These are phyloP conservation scores for Gnomoniopsis sp. DNA, from an alignment of 2,329 filamentous ascomycete species.

Conservation along the genomic window DNA sequence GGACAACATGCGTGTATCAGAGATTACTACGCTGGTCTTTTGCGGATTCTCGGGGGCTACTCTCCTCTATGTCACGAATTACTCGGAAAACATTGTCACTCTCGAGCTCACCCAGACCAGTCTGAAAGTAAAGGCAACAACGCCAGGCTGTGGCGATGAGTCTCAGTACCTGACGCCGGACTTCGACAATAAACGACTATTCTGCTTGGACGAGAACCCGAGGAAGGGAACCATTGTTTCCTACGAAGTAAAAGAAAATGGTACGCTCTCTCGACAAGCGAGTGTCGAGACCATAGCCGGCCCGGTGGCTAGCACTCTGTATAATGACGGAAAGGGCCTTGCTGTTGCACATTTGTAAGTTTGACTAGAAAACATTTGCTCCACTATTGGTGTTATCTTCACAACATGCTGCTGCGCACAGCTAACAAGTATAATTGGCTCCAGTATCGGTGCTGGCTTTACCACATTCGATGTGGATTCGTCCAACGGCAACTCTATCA, in stretches of 20 bases:
- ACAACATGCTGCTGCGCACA: conserved; percentile 36
- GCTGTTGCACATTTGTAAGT: conserved; percentile 2
- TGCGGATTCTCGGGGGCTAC: conserved; percentile 32
- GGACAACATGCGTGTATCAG: neutral
- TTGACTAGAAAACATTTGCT: neutral
- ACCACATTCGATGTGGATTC: conserved; percentile 40
- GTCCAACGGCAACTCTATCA: conserved; percentile 32
- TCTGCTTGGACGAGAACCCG: conserved; percentile 58
- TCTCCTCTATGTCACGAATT: conserved; percentile 47
- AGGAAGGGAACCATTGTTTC: conserved; percentile 47
- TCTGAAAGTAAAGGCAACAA: conserved; percentile 40
- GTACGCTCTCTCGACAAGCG: conserved; percentile 36
- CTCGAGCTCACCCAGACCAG: conserved; percentile 36
- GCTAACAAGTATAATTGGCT: neutral
- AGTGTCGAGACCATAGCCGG: conserved; percentile 26
- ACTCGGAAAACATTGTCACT: conserved; percentile 46
- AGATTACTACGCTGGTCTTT: conserved; percentile 19
- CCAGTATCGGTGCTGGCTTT: conserved; percentile 38
- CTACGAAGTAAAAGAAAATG: conserved; percentile 35
- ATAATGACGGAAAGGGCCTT: neutral
- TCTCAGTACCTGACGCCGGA: conserved; percentile 62
- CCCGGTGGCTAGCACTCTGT: conserved; percentile 2
- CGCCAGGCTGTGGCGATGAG: conserved; percentile 47
- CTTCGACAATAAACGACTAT: conserved; percentile 44
- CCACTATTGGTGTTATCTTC: conserved; percentile 38